A percentile compares a stretch with the other conserved stretches of the same genome.
These are phyloP conservation scores for Aristolochia contorta DNA, from an alignment of 164 flowering plant species.

Conservation along the genomic window DNA sequence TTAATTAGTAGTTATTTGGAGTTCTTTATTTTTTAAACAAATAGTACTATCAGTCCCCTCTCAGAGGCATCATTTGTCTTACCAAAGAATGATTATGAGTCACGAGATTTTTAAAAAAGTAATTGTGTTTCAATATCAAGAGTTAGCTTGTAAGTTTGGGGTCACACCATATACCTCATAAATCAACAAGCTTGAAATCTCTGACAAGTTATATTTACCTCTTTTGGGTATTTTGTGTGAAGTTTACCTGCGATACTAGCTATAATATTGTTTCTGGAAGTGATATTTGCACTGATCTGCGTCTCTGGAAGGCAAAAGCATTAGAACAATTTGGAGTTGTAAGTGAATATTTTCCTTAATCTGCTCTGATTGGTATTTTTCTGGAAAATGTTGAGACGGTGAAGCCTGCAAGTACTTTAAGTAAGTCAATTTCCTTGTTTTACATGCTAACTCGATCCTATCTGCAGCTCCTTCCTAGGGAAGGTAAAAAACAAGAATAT, in stretches of 20 bases:
- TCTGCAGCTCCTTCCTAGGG: constrained; percentile 84
- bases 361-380: neutral
- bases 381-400: neutral
- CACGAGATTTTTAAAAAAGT: too few species aligned
- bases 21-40: too few species aligned
- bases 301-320: constrained; percentile 97
- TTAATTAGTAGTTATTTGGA: too few species aligned
- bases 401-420: neutral
- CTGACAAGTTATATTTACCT: constrained; percentile 8
- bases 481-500: constrained; percentile 68
- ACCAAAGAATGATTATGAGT: too few species aligned
- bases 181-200: too few species aligned
- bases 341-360: constrained; percentile 24
- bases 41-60: too few species aligned
- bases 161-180: too few species aligned
- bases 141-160: too few species aligned
- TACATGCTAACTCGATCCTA: neutral
- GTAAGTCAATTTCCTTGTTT: neutral
- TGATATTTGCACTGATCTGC: constrained; percentile 89
- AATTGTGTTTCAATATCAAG: too few species aligned
- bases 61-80: too few species aligned
- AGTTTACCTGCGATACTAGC: constrained; percentile 71
- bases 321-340: constrained; percentile 97
- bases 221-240: constrained; percentile 77
- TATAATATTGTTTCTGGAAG: constrained; percentile 89